Evolutionary conservation across 495 filamentous ascomycete species (phyloP).

Genomic region (Penicillium egyptiacum): DNA sequence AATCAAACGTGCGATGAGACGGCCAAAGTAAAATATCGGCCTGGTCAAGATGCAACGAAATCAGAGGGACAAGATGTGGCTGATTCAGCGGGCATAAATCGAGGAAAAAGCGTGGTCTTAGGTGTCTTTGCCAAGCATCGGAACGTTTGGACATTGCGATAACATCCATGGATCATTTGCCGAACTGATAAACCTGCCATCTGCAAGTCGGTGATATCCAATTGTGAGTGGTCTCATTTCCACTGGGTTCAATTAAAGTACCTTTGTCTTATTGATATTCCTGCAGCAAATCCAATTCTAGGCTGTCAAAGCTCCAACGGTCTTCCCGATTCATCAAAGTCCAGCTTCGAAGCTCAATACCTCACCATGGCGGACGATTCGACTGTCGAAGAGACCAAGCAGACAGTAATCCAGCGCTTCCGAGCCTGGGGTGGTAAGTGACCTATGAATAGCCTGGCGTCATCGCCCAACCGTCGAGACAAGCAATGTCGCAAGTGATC

Average conservation of each 20-base stretch:
- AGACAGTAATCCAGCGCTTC: conserved; percentile 51
- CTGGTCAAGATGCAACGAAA: conserved; percentile 10
- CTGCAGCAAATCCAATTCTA: conserved; percentile 1
- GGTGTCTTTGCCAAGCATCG: conserved; percentile 35
- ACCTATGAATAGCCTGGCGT: not conserved
- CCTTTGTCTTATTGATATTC: not conserved
- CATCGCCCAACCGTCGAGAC: not conserved
- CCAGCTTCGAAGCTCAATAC: conserved; percentile 5
- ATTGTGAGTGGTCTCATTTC: conserved; percentile 2
- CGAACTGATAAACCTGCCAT: not conserved
- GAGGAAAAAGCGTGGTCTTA: conserved; percentile 28
- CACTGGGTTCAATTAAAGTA: not conserved
- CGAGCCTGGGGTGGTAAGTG: conserved; percentile 73
- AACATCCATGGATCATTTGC: conserved; percentile 15
- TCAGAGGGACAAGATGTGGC: conserved; percentile 17
- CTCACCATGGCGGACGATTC: conserved; percentile 31
- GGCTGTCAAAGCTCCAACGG: conserved; percentile 2
- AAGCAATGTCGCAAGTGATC: not conserved
- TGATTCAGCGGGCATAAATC: conserved; percentile 12
- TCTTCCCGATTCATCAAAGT: conserved; percentile 1
- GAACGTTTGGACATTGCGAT: conserved; percentile 22
- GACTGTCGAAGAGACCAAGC: conserved; percentile 44
- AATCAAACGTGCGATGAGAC: conserved; percentile 7
- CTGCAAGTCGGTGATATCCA: not conserved
- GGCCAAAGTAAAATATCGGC: conserved; percentile 9